Conservation (phyloP, 148 eudicot genomes). For the Amaranthus cruentus region DNA sequence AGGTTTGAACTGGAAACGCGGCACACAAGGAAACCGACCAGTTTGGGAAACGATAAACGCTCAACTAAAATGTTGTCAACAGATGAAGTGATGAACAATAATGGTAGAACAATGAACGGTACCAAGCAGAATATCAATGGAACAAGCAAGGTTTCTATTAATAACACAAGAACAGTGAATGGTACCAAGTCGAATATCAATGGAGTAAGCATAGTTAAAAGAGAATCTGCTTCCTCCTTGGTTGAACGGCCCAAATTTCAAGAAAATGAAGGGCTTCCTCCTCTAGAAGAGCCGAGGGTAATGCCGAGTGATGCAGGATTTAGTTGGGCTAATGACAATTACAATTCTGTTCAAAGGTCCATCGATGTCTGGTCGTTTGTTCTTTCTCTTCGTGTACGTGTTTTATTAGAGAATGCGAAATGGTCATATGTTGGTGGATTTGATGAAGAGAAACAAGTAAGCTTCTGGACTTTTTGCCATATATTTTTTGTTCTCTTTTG, state of each 20-base stretch:
- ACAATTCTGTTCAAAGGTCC: constrained; percentile 66
- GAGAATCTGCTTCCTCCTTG: constrained; percentile 31
- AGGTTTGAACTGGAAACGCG: constrained; percentile 41
- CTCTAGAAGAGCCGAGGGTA: constrained; percentile 66
- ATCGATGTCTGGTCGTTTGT: constrained; percentile 95
- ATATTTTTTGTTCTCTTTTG: neutral
- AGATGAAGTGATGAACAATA: constrained; percentile 52
- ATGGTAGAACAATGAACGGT: constrained; percentile 40
- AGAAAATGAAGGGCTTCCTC: constrained; percentile 61
- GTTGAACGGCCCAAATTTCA: constrained; percentile 33
- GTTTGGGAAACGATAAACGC: constrained; percentile 49
- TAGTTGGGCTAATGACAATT: constrained; percentile 95
- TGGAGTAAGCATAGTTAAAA: constrained; percentile 59
- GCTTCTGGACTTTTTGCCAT: constrained; percentile 8
- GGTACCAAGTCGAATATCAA: constrained; percentile 52
- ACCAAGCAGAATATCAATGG: constrained; percentile 46
- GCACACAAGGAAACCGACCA: constrained; percentile 49
- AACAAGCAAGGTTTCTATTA: constrained; percentile 21
- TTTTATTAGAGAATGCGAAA: constrained; percentile 82
- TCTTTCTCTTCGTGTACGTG: constrained; percentile 84
- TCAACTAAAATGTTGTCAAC: constrained; percentile 65
- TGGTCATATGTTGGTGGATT: constrained; percentile 85
- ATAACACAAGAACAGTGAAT: constrained; percentile 34
- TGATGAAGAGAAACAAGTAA: constrained; percentile 79
- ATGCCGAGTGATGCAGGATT: constrained; percentile 88